Evolutionary conservation across 1,284 basidiomycete species (phyloP), one percentile per base, ranked within the genome.

Genomic region (Cyathus pygmaeus): DNA sequence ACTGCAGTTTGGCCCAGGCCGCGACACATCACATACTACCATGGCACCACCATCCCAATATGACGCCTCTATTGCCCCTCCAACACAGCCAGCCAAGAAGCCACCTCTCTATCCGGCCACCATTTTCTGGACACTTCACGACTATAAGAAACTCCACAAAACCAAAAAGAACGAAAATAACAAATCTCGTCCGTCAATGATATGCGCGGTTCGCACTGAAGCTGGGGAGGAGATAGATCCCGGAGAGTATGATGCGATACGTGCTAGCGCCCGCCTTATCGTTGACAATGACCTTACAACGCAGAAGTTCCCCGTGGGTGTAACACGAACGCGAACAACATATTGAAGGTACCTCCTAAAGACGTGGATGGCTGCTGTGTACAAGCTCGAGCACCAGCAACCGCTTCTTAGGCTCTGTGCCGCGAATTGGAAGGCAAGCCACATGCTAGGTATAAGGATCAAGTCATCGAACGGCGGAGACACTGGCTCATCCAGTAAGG

Each of bases 341-440:
- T 59, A 59, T 30, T 55, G 47, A 46, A 33, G 26, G 3, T n/a
- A 33, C 44, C 27, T 49, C 27, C 26, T n/a, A 24, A 41, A 5
- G 11, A 33, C 5, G 17, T 59, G 58, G 58, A 55, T 47, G 17
- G 19, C 11, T 4, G 53, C 54, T n/a, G 52, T 59, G 4, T 4
- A 19, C 3, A 31, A 54, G 42, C 53, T 59, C n/a, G 58, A 59
- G 27, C 11, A 24, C 4, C 4, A 4, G 24, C 39, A 59, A 30
- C n/a, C 9, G 5, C 24, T 59, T 53, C 27, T 55, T 23, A 23
- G 21, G 13, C 39, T 59, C 5, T 59, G 58, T 29, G 50, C 53
- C 3, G 53, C 27, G n/a, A 46, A 41, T 59, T 59, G 58, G 58
- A 59, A 59, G 44, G 58, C 58, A 6, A 53, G 55, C n/a, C 53